Conservation (phyloP, 257 asterid species). For the Solanum etuberosum region DNA sequence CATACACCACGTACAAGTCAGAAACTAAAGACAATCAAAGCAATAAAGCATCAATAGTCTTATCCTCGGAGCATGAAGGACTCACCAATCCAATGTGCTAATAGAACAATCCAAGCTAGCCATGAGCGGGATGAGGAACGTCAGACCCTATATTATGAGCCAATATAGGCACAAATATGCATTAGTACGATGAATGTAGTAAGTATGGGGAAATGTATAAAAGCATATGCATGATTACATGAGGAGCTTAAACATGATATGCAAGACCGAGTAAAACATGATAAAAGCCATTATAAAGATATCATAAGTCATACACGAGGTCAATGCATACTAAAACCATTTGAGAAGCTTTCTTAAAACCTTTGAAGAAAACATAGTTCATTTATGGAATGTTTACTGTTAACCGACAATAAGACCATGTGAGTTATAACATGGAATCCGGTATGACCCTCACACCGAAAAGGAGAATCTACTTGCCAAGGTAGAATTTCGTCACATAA, state of each 20-base stretch:
- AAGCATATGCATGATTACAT: neutral
- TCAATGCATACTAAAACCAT: neutral
- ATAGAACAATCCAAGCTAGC: neutral
- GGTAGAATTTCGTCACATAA: neutral
- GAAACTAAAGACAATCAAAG: neutral
- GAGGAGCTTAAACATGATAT: neutral
- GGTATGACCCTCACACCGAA: neutral
- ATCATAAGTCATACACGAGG: neutral
- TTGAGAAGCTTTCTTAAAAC: neutral
- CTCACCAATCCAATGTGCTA: neutral
- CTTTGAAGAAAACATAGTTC: neutral
- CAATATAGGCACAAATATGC: neutral
- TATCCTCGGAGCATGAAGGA: neutral
- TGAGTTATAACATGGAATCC: neutral
- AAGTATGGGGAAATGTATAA: neutral
- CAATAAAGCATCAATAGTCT: neutral
- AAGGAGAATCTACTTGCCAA: neutral
- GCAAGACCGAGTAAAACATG: neutral
- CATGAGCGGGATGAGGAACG: neutral
- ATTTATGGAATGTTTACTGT: neutral
- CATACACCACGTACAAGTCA: neutral
- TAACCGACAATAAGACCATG: neutral
- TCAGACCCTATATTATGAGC: neutral
- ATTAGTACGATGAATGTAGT: neutral
- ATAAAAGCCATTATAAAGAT: too few species aligned